Evolutionary conservation across 345 rosid species (phyloP).

Genomic region (Lepidium africanum): DNA sequence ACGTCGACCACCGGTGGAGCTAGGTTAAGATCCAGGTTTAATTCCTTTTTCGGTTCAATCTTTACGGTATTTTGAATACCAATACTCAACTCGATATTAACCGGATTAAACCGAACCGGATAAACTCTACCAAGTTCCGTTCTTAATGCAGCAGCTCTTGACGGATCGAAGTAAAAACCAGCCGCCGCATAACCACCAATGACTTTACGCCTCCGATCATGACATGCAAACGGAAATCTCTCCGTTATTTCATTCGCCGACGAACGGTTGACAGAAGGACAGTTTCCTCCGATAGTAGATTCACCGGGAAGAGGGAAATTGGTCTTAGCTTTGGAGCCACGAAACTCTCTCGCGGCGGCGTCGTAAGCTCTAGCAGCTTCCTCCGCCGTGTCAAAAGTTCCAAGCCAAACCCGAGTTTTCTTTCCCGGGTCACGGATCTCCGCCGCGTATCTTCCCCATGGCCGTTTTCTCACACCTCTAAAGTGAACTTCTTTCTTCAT

Average conservation of each 20-base stretch:
- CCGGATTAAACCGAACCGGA: conserved; percentile 43
- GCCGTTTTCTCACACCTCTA: no score
- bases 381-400: no score
- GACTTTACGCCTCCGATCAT: conserved; percentile 20
- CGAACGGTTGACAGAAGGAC: conserved; percentile 26
- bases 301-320: no score
- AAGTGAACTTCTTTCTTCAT: no score
- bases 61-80: conserved; percentile 24
- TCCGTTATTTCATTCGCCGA: conserved; percentile 17
- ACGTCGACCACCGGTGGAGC: conserved; percentile 57
- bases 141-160: conserved; percentile 31
- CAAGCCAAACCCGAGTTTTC: no score
- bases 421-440: no score
- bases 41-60: conserved; percentile 32
- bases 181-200: conserved; percentile 17
- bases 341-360: no score
- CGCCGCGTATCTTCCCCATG: no score
- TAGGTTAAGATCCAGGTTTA: conserved; percentile 59
- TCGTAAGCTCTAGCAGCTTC: no score
- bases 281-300: no score
- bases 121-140: conserved; percentile 26
- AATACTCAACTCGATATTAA: conserved; percentile 18
- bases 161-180: conserved; percentile 30
- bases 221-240: conserved; percentile 45
- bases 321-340: no score